Percentiles rank a stretch among this genome's conserved stretches.
phyloP scores from a whole-genome alignment of 208 protist species.

The Phytomonas serpens region DNA sequence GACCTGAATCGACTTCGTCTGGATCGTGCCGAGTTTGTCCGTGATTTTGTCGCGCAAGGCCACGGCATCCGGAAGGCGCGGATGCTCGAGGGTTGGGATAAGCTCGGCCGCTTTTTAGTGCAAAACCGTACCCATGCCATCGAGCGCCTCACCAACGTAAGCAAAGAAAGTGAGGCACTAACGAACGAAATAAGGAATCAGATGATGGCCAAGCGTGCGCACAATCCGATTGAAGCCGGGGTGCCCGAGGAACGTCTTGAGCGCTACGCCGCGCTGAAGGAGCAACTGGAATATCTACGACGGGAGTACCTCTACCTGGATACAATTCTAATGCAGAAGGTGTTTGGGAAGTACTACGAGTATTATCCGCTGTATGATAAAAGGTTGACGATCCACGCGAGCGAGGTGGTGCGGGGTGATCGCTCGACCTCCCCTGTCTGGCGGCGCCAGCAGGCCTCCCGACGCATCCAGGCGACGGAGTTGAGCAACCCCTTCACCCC shows the following conservation, averaged over 20 bases:
- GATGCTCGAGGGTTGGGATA: slow-evolving; percentile 42
- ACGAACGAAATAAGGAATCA: slow-evolving; percentile 19
- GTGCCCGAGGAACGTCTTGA: slow-evolving; percentile 33
- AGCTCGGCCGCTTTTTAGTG: slow-evolving; percentile 30
- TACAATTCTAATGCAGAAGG: slow-evolving; percentile 26
- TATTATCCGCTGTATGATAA: slow-evolving; percentile 42
- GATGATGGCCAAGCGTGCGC: slow-evolving; percentile 19
- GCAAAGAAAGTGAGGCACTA: slow-evolving; percentile 17
- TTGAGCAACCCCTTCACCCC: neutral
- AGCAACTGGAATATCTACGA: slow-evolving; percentile 8
- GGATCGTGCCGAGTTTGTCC: slow-evolving; percentile 16
- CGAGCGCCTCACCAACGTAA: slow-evolving; percentile 18
- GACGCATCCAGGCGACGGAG: neutral
- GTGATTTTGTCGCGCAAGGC: slow-evolving; percentile 24
- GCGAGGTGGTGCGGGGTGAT: slow-evolving; percentile 7
- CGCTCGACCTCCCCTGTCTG: neutral
- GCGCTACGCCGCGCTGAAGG: slow-evolving; percentile 17
- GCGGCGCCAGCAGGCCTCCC: neutral
- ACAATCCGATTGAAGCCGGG: slow-evolving; percentile 31
- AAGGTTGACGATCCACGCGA: slow-evolving; percentile 6
- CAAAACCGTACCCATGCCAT: slow-evolving; percentile 21
- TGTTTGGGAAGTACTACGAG: slow-evolving; percentile 65
- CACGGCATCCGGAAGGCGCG: slow-evolving; percentile 28
- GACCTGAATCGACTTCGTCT: slow-evolving; percentile 27
- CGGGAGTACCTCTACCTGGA: slow-evolving; percentile 24